These are phyloP conservation scores for Blepharisma stoltei DNA, from an alignment of 73 alveolate genomes.

Conservation along the genomic window DNA sequence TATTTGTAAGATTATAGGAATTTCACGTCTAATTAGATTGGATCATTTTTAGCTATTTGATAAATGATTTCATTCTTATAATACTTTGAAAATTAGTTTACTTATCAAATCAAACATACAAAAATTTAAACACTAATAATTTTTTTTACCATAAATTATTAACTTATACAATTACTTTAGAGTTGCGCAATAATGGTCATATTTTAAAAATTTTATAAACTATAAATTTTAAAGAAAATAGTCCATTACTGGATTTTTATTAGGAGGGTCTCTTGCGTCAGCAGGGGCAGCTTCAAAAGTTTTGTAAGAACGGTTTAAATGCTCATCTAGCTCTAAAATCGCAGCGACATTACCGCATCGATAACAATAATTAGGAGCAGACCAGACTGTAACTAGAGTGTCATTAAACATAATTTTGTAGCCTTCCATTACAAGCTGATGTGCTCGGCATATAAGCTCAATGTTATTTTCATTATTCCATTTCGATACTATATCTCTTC, in stretches of 20 bases:
- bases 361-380: conserved; percentile 94
- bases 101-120: no score
- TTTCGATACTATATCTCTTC: conserved; percentile 85
- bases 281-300: conserved; percentile 91
- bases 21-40: no score
- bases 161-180: no score
- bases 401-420: conserved; percentile 84
- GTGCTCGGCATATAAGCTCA: conserved; percentile 88
- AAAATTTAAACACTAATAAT: no score
- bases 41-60: no score
- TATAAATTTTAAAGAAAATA: conserved; percentile 75
- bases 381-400: conserved; percentile 93
- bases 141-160: no score
- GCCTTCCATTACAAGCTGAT: conserved; percentile 97
- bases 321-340: conserved; percentile 86
- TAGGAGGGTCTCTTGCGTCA: conserved; percentile 96
- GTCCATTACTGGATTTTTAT: conserved; percentile 98
- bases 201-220: no score
- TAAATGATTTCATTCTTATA: no score
- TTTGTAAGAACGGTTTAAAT: conserved; percentile 72
- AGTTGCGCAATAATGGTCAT: no score
- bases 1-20: no score
- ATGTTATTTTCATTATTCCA: conserved; percentile 75
- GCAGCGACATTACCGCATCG: conserved; percentile 94
- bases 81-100: no score